Conservation (phyloP, 164 flowering plant species). For the Nelumbo lutea region DNA sequence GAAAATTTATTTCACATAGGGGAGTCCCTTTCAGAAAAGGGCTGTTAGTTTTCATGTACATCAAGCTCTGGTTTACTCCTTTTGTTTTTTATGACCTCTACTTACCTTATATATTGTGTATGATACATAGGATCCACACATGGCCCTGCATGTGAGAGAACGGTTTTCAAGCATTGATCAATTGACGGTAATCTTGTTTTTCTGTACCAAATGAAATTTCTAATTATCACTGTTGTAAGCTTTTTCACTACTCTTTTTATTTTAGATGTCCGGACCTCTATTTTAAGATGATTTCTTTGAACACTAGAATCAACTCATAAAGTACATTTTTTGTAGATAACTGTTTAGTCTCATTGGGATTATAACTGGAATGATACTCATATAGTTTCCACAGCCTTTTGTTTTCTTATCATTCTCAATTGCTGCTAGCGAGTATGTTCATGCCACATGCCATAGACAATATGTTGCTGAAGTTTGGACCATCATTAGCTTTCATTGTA, state of each 20-base stretch:
- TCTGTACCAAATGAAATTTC: not conserved
- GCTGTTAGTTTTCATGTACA: not conserved
- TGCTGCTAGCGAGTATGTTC: not conserved
- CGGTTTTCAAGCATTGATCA: slow-evolving; percentile 46
- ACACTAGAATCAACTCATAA: not conserved
- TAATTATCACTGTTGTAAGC: not conserved
- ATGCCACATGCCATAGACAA: not conserved
- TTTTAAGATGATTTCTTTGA: not conserved
- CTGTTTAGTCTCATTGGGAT: not conserved
- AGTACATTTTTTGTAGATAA: not conserved
- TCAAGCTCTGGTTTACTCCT: not conserved
- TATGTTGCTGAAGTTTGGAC: not conserved
- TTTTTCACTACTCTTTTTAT: not conserved
- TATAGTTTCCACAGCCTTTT: not conserved
- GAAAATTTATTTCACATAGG: not conserved
- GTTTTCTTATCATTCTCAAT: not conserved
- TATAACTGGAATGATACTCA: not conserved
- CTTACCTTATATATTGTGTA: not conserved
- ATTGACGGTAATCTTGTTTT: slow-evolving; percentile 45
- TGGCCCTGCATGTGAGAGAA: slow-evolving; percentile 74
- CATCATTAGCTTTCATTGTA: too few species aligned
- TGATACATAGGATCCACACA: slow-evolving; percentile 69
- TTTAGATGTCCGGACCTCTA: not conserved
- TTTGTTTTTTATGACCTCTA: not conserved
- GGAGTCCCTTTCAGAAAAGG: not conserved